These are phyloP conservation scores for Saccharomyces paradoxus DNA, from an alignment of 805 yeast genomes.

Conservation along the genomic window DNA sequence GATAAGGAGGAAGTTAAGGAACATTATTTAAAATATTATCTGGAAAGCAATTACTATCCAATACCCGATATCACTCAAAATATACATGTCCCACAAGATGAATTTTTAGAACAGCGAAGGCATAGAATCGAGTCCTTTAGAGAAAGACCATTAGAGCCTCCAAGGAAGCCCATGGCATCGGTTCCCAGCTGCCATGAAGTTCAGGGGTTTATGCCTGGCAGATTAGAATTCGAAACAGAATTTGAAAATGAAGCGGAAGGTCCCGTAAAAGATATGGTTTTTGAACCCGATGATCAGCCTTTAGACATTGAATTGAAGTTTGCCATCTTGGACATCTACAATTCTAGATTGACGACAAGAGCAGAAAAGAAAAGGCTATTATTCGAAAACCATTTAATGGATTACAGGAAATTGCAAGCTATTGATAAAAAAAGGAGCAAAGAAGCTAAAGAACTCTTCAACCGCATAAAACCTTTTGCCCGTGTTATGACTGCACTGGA, in stretches of 20 bases:
- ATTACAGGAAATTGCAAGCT: slow-evolving; percentile 74
- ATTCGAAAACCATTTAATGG: slow-evolving; percentile 68
- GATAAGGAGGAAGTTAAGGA: slow-evolving; percentile 83
- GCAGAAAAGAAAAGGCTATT: slow-evolving; percentile 86
- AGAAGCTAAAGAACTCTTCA: slow-evolving; percentile 79
- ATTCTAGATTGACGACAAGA: slow-evolving; percentile 79
- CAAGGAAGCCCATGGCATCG: slow-evolving; percentile 81
- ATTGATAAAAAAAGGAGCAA: slow-evolving; percentile 78
- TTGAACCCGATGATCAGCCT: slow-evolving; percentile 85
- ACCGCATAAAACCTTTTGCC: slow-evolving; percentile 71
- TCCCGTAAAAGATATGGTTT: slow-evolving; percentile 88
- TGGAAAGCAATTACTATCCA: slow-evolving; percentile 70
- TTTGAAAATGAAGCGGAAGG: slow-evolving; percentile 95
- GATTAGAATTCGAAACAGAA: slow-evolving; percentile 93
- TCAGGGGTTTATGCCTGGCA: slow-evolving; percentile 98
- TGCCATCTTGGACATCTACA: slow-evolving; percentile 80
- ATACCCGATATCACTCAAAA: slow-evolving; percentile 76
- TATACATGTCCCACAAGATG: slow-evolving; percentile 58
- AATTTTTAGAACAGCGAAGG: slow-evolving; percentile 61
- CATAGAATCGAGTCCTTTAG: slow-evolving; percentile 64
- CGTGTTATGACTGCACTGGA: slow-evolving; percentile 74
- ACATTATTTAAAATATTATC: slow-evolving; percentile 69
- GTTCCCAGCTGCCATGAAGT: slow-evolving; percentile 95
- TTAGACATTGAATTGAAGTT: slow-evolving; percentile 86
- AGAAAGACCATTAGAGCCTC: slow-evolving; percentile 73